Base-by-base conservation (phyloP, 1,284 basidiomycete species). In the Apiotrichum porosum region DNA sequence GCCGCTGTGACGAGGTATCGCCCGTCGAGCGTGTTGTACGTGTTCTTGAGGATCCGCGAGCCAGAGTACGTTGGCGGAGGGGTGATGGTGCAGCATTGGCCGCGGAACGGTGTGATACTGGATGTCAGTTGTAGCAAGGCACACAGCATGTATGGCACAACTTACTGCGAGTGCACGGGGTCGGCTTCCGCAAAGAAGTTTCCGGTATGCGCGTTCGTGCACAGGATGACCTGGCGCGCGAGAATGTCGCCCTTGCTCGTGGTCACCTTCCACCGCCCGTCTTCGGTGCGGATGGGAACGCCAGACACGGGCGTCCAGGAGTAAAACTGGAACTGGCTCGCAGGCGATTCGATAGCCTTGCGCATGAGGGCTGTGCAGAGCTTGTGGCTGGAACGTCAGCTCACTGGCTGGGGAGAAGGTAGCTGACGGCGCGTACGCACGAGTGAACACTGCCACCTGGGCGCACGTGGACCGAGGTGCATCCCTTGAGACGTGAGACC, bases 171-270 rank as follows among this genome's bases (percentile, higher is more conserved):
- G 13, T 40, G 34, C 9, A 52, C 22, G 8, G 28, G 35, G 24
- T 48, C 44, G 18, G 37, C 44, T 12, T 12, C 26, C 15, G 52
- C 24, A 43, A 65, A 63, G 34, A 63, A 51, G 36, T 62, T 54
- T 9, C 19, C 34, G 13, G 61, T 65, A 44, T 65, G 57, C 14
- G 63, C 63, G 42, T 65, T 65, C 8, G 59, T 58, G 45, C 59
- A 61, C 34, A 66, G 37, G 0, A 66, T 43, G 12, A 66, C 58
- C 26, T 47, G 35, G 12, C 19, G 17, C 2, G 64, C 58, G 2
- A 9, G 28, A 24, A 66, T 53, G 4, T n/a, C 18, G 1, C 64
- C 64, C 38, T 51, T 47, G 6, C 40, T 22, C 13, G 57, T 60
- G 38, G 38, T 28, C 30, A 59, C 47, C 4, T 28, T 37, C 57